phyloP scores from a whole-genome alignment of 345 rosid species.

The Lepidium africanum region DNA sequence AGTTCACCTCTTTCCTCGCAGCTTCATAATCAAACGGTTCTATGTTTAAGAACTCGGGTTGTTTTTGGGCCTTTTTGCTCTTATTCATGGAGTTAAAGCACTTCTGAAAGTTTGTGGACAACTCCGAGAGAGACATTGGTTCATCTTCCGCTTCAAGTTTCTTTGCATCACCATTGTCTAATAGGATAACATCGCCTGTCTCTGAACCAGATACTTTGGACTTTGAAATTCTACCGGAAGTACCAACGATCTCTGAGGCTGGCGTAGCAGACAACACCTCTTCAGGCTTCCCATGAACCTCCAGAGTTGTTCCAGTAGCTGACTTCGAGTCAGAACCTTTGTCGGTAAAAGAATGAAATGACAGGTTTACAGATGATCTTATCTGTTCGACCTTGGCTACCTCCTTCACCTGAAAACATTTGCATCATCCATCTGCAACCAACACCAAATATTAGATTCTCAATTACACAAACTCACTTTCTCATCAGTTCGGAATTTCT shows the following conservation, averaged over 20 bases:
- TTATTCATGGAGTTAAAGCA: slow-evolving; percentile 25
- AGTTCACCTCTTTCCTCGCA: slow-evolving; percentile 30
- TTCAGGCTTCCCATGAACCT: slow-evolving; percentile 5
- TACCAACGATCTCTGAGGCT: slow-evolving; percentile 4
- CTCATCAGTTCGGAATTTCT: slow-evolving; percentile 35
- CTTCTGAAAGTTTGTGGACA: slow-evolving; percentile 30
- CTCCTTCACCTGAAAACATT: slow-evolving; percentile 44
- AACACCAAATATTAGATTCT: not conserved
- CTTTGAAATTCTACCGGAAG: slow-evolving; percentile 10
- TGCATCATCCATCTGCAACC: not conserved
- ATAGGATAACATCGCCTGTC: slow-evolving; percentile 13
- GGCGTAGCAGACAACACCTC: slow-evolving; percentile 9
- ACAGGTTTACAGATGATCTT: slow-evolving; percentile 21
- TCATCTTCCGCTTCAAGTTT: slow-evolving; percentile 41
- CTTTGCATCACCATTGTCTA: slow-evolving; percentile 8
- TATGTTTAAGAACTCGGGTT: slow-evolving; percentile 33
- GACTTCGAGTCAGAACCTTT: slow-evolving; percentile 1
- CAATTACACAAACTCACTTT: slow-evolving; percentile 32
- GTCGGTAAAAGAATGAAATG: slow-evolving; percentile 20
- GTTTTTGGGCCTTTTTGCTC: slow-evolving; percentile 28
- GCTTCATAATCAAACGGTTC: slow-evolving; percentile 48
- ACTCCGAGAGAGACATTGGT: slow-evolving; percentile 29
- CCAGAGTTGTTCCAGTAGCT: slow-evolving; percentile 4
- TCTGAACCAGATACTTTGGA: slow-evolving; percentile 3
- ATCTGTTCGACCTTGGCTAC: slow-evolving; percentile 37